Evolutionary conservation across 371 early-diverging fungal genomes (phyloP).

Genomic region (Rhizopus sp.): DNA sequence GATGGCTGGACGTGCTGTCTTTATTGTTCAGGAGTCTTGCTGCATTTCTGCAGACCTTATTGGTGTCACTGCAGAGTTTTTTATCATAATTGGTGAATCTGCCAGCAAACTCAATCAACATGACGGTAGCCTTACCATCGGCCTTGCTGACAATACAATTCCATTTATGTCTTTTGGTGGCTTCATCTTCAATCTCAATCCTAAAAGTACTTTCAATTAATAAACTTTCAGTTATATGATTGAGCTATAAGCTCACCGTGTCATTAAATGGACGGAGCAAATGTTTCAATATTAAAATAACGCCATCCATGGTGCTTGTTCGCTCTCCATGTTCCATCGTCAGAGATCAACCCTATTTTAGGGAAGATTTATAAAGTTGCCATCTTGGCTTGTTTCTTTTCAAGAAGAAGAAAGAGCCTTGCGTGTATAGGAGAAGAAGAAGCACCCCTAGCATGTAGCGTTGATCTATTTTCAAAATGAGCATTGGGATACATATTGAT

Average conservation of each 20-base stretch:
- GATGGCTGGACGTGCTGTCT: background rate
- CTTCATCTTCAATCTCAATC: constrained; percentile 5
- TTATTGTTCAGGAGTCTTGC: constrained; percentile 4
- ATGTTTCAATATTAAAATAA: background rate
- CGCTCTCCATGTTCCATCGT: constrained; percentile 1
- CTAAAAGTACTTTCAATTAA: background rate
- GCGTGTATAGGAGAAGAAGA: too few species aligned
- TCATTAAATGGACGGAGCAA: constrained; percentile 8
- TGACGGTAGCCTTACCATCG: constrained; percentile 4
- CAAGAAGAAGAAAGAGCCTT: too few species aligned
- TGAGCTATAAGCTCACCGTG: constrained; percentile 1
- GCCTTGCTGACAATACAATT: constrained; percentile 1
- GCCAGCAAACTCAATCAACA: constrained; percentile 7
- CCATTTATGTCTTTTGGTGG: constrained; percentile 8
- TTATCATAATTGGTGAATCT: constrained; percentile 6
- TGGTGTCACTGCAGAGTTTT: constrained; percentile 6
- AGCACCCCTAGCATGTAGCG: too few species aligned
- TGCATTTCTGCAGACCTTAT: constrained; percentile 5
- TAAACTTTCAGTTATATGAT: too few species aligned
- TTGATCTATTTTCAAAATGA: too few species aligned
- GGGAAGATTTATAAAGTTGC: too few species aligned
- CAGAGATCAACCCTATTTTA: constrained; percentile 11
- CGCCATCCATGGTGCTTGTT: constrained; percentile 6
- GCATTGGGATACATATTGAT: too few species aligned
- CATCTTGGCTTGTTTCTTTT: too few species aligned